Base-by-base conservation (phyloP, 2,329 filamentous ascomycete species). In the Helotiales sp. region DNA sequence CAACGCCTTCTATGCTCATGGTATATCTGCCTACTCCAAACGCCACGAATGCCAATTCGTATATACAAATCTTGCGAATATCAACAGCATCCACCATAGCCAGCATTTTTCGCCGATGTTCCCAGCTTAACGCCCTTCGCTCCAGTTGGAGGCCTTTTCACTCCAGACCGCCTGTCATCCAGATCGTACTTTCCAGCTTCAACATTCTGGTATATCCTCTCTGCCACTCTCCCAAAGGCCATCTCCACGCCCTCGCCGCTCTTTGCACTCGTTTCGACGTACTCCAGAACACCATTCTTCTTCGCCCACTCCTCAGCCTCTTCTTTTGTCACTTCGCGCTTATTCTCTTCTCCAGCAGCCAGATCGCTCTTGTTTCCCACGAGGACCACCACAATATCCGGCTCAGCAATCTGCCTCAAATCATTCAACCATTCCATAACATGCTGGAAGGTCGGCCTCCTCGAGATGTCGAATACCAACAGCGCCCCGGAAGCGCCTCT, bases 341-440 rank as follows among this genome's bases (percentile, higher is more conserved):
- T 85, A 69, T 89, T 89, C 51, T 80, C 73, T 12, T 75, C 73
- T 24, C 72, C 66, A 59, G 72, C 62, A 49, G 89, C 86, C 40
- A 98, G 79, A 75, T 99, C 95, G 31, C 85, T 85, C 76, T 99
- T 99, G 77, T 99, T 99, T 40, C 95, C 95, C 5, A 99, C 95
- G 5, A 99, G 78, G 19, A 99, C 87, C 15, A 98, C 90, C 46
- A 97, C 90, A 63, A 98, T 97, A 69, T 95, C 90, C 24, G 95
- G 91, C 75, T 98, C 95, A 50, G 95, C 95, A 67, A 98, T 97
- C 73, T 95, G 91, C 40, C 92, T 86, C 63, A 99, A 81, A 76
- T 99, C 95, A 69, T 93, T 87, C 44, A 98, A 85, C 95, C 95
- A 99, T 74, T 91, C 87, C 30, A 90, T 96, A 54, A 91, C 93